Evolutionary conservation across 306 rosid genomes (phyloP).

Genomic region (Acacia melanoxylon): DNA sequence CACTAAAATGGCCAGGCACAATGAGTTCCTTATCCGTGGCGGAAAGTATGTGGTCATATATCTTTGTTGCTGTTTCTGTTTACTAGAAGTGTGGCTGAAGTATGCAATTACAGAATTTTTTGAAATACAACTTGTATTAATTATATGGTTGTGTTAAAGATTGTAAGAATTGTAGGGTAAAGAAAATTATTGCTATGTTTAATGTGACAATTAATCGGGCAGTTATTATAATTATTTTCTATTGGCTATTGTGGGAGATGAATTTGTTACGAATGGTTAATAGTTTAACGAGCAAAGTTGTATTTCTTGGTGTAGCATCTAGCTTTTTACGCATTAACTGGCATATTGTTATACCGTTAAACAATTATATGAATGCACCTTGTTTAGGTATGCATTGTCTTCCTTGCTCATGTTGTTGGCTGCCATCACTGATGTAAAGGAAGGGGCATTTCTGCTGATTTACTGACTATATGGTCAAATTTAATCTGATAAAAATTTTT

Average conservation of each 20-base stretch:
- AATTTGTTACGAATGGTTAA: neutral
- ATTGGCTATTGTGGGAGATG: neutral
- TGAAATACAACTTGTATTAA: constrained; percentile 2
- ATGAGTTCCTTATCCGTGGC: constrained; percentile 71
- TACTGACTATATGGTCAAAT: neutral
- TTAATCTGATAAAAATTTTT: constrained; percentile 20
- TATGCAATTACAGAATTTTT: constrained; percentile 10
- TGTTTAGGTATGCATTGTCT: neutral
- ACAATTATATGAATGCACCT: neutral
- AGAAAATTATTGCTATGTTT: constrained; percentile 1
- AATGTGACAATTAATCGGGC: neutral
- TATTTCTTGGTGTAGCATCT: constrained; percentile 12
- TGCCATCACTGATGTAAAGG: constrained; percentile 2
- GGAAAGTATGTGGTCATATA: constrained; percentile 65
- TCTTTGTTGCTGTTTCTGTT: neutral
- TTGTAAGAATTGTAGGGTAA: neutral
- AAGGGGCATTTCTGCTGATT: constrained; percentile 7
- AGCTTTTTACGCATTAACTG: constrained; percentile 22
- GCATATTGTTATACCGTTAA: neutral
- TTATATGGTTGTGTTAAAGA: neutral
- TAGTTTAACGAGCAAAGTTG: constrained; percentile 3
- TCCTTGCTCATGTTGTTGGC: neutral
- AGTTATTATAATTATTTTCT: neutral
- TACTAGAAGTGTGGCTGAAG: neutral
- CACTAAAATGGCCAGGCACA: constrained; percentile 49